A percentile compares a stretch with the other conserved stretches of the same genome.
These are phyloP conservation scores for Aspergillus nidulans DNA, from an alignment of 495 filamentous ascomycete species.

Conservation along the genomic window DNA sequence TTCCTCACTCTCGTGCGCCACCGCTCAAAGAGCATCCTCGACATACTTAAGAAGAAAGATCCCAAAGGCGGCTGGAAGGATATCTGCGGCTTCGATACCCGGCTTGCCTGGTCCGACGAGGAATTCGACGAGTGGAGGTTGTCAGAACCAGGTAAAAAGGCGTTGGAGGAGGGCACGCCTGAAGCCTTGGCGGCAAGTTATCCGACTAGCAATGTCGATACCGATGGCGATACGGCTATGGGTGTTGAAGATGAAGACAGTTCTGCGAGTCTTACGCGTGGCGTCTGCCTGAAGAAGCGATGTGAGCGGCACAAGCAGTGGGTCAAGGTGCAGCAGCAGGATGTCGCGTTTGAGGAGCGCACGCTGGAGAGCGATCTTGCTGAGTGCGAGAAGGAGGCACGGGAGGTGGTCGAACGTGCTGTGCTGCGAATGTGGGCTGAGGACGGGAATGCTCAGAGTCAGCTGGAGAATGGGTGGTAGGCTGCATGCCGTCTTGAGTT, in stretches of 20 bases:
- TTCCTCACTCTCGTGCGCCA: slow-evolving; percentile 43
- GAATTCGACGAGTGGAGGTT: slow-evolving; percentile 57
- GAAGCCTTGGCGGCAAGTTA: slow-evolving; percentile 33
- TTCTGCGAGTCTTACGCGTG: slow-evolving; percentile 31
- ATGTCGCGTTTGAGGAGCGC: slow-evolving; percentile 44
- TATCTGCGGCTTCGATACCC: slow-evolving; percentile 62
- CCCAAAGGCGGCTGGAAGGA: slow-evolving; percentile 55
- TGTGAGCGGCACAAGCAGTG: slow-evolving; percentile 51
- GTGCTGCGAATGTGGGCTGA: slow-evolving; percentile 44
- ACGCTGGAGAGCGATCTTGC: slow-evolving; percentile 36
- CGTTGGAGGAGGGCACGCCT: slow-evolving; percentile 39
- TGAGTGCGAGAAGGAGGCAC: slow-evolving; percentile 43
- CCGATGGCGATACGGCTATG: slow-evolving; percentile 29
- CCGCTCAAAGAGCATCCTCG: slow-evolving; percentile 40
- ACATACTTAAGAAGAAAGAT: slow-evolving; percentile 44
- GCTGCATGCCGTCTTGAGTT: background rate
- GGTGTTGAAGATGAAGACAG: slow-evolving; percentile 12
- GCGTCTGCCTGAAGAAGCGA: slow-evolving; percentile 50
- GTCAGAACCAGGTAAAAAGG: slow-evolving; percentile 35
- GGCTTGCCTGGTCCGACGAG: slow-evolving; percentile 56
- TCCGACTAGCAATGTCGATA: slow-evolving; percentile 31
- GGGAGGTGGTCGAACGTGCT: slow-evolving; percentile 42
- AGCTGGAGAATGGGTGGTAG: slow-evolving; percentile 7
- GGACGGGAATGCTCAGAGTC: slow-evolving; percentile 25
- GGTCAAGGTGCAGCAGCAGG: slow-evolving; percentile 49